Conservation (phyloP, 2,329 filamentous ascomycete genomes). For the Metarhizium album region DNA sequence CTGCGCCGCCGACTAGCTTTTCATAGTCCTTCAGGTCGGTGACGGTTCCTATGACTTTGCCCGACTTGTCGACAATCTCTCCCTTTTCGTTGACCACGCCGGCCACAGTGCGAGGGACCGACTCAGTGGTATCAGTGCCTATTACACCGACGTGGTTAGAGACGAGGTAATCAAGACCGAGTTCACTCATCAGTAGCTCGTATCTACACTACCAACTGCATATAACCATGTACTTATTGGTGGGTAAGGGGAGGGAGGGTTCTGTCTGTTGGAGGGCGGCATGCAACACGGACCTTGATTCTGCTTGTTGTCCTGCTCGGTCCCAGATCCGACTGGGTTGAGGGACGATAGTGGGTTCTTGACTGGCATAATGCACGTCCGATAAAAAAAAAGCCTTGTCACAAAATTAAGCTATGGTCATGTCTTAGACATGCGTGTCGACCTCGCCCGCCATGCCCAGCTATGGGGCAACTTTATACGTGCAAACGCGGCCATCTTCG, state of each 20-base stretch:
- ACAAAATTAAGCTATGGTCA: background rate
- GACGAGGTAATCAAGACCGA: background rate
- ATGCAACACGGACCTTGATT: background rate
- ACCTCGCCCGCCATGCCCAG: background rate
- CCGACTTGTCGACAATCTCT: constrained; percentile 33
- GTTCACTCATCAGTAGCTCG: background rate
- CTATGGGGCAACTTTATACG: background rate
- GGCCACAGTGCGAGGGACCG: constrained; percentile 25
- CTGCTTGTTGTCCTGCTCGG: background rate
- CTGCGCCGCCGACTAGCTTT: constrained; percentile 30
- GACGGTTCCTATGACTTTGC: constrained; percentile 32
- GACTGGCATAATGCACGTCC: background rate
- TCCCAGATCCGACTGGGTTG: background rate
- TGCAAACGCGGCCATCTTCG: background rate
- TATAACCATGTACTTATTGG: no score
- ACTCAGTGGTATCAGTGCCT: background rate
- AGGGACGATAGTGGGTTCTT: background rate
- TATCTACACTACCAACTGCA: background rate
- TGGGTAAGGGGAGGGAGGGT: background rate
- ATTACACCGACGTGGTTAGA: background rate
- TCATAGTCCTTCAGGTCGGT: constrained; percentile 27
- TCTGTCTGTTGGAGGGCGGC: background rate
- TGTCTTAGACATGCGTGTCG: background rate
- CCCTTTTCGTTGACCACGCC: constrained; percentile 33
- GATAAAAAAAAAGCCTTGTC: background rate